Conservation (phyloP, 805 yeast species). For the Saturnispora quitensis region DNA sequence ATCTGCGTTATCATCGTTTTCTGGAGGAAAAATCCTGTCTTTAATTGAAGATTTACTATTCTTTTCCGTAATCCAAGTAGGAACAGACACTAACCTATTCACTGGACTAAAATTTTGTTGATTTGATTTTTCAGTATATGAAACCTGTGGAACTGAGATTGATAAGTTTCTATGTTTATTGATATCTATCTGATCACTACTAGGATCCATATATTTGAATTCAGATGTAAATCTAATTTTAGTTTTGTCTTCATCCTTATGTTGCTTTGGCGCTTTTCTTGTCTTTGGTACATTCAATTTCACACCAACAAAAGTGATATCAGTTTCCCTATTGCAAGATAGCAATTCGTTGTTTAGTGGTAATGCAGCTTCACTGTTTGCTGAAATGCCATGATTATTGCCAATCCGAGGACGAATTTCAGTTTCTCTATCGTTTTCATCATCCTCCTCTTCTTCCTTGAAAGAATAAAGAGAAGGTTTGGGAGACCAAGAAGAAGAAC, state of each 20-base stretch:
- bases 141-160: neutral
- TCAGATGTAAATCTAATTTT: conserved; percentile 13
- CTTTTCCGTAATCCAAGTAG: conserved; percentile 14
- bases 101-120: conserved; percentile 20
- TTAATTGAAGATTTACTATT: neutral
- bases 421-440: neutral
- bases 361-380: neutral
- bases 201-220: conserved; percentile 7
- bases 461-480: neutral
- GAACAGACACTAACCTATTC: conserved; percentile 24
- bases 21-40: neutral
- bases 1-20: neutral
- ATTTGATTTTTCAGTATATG: neutral
- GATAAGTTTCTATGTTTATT: neutral
- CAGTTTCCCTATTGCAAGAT: neutral
- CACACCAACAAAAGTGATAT: neutral
- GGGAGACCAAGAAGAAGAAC: neutral
- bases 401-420: neutral
- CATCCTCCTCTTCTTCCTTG: conserved; percentile 3
- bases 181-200: neutral
- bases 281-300: conserved; percentile 1
- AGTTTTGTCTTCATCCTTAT: neutral
- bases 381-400: neutral
- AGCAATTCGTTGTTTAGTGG: neutral
- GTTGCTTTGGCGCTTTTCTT: conserved; percentile 3